phyloP scores from a whole-genome alignment of 1,139 yeast genomes.

The Magnusiomyces sp. region DNA sequence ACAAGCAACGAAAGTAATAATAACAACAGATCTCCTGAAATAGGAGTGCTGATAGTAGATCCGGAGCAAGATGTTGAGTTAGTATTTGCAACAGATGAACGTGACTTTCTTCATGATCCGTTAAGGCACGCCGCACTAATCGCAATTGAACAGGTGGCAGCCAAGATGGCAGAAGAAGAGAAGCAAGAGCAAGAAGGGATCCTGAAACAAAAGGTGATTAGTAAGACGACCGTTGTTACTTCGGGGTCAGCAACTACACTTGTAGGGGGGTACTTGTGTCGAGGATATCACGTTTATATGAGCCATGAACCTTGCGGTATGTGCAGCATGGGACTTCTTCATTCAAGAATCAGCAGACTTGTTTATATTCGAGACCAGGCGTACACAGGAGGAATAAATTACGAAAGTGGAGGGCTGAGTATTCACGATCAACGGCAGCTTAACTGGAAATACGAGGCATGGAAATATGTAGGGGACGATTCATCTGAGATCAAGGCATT shows the following conservation, averaged over 20 bases:
- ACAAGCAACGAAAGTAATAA: slow-evolving; percentile 26
- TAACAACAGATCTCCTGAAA: slow-evolving; percentile 4
- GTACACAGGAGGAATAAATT: slow-evolving; percentile 47
- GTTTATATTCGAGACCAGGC: slow-evolving; percentile 46
- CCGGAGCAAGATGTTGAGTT: slow-evolving; percentile 30
- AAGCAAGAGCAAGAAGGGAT: slow-evolving; percentile 3
- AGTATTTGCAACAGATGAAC: too few species aligned
- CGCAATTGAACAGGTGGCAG: slow-evolving; percentile 48
- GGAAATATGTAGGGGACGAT: slow-evolving; percentile 47
- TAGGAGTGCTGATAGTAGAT: slow-evolving; percentile 44
- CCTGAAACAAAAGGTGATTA: slow-evolving; percentile 11
- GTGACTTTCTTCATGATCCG: slow-evolving; percentile 30
- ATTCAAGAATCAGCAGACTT: slow-evolving; percentile 70
- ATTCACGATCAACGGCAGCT: slow-evolving; percentile 64
- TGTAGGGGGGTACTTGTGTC: slow-evolving; percentile 52
- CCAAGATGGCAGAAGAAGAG: slow-evolving; percentile 7
- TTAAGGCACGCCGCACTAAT: slow-evolving; percentile 66
- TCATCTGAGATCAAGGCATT: neutral
- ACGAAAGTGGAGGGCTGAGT: slow-evolving; percentile 54
- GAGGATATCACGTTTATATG: slow-evolving; percentile 67
- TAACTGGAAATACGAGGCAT: slow-evolving; percentile 75
- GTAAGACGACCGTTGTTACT: slow-evolving; percentile 15
- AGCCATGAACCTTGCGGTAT: slow-evolving; percentile 95
- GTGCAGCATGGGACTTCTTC: slow-evolving; percentile 96
- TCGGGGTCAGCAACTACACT: too few species aligned